A percentile compares a stretch with the other conserved stretches of the same genome.
These are phyloP conservation scores for Talaromyces piceae DNA, from an alignment of 2,329 filamentous ascomycete genomes.

Conservation along the genomic window DNA sequence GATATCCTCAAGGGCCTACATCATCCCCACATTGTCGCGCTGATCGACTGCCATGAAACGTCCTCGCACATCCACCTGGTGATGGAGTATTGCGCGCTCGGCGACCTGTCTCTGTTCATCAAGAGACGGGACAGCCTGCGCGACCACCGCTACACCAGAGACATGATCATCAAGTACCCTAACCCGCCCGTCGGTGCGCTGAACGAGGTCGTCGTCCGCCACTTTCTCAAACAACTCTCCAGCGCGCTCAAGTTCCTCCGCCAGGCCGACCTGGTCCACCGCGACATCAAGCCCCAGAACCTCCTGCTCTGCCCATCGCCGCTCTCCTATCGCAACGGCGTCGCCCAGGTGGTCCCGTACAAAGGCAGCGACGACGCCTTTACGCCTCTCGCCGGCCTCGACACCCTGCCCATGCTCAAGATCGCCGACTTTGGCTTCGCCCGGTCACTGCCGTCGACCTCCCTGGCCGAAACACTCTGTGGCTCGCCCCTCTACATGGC, in stretches of 20 bases:
- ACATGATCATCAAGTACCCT: conserved; percentile 91
- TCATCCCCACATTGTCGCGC: conserved; percentile 92
- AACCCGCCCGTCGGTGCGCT: conserved; percentile 75
- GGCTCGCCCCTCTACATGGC: conserved; percentile 98
- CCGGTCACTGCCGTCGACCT: conserved; percentile 79
- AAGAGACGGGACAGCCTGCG: conserved; percentile 80
- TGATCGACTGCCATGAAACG: conserved; percentile 89
- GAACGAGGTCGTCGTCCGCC: conserved; percentile 90
- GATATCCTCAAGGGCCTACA: conserved; percentile 87
- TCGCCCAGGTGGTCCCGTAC: conserved; percentile 59
- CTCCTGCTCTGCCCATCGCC: conserved; percentile 79
- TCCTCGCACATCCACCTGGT: conserved; percentile 85
- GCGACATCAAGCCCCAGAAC: conserved; percentile 96
- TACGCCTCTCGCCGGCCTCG: conserved; percentile 70
- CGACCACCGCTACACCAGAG: conserved; percentile 71
- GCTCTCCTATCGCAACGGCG: conserved; percentile 57
- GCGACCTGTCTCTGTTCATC: conserved; percentile 91
- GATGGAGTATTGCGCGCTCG: conserved; percentile 97
- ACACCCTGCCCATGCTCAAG: conserved; percentile 89
- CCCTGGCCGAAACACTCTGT: conserved; percentile 90
- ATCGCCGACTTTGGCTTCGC: conserved; percentile 99
- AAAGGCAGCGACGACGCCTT: conserved; percentile 75
- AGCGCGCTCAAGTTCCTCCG: conserved; percentile 88
- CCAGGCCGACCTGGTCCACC: conserved; percentile 80
- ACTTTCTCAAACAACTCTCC: conserved; percentile 90